phyloP scores from a whole-genome alignment of 495 filamentous ascomycete genomes.

The Aspergillus heteromorphus region DNA sequence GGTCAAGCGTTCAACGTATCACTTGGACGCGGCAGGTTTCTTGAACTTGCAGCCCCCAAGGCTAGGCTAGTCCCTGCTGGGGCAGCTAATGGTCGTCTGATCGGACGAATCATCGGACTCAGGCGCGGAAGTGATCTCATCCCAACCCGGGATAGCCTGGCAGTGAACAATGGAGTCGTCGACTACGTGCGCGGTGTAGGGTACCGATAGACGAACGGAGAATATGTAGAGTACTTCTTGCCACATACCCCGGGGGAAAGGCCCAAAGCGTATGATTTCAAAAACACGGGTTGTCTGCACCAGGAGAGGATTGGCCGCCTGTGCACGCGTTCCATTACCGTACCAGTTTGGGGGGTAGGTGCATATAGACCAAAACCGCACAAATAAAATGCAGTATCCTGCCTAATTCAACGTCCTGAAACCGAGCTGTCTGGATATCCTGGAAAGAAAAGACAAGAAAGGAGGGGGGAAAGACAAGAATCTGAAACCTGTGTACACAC shows the following conservation, averaged over 20 bases:
- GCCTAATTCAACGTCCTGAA: background rate
- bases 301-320: background rate
- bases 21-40: background rate
- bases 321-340: background rate
- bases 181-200: background rate
- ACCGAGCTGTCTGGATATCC: background rate
- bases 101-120: background rate
- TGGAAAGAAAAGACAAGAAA: background rate
- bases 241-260: background rate
- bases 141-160: background rate
- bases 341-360: background rate
- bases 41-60: background rate
- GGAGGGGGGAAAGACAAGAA: background rate
- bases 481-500: conserved; percentile 10
- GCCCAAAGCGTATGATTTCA: background rate
- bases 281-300: background rate
- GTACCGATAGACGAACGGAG: too few species aligned
- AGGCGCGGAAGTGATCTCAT: background rate
- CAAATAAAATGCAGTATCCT: background rate
- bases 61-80: background rate
- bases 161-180: background rate
- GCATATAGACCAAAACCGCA: background rate
- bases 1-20: too few species aligned
- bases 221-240: background rate
- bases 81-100: background rate